phyloP scores from a whole-genome alignment of 2,329 filamentous ascomycete genomes.

The Hypoxylon sp. region DNA sequence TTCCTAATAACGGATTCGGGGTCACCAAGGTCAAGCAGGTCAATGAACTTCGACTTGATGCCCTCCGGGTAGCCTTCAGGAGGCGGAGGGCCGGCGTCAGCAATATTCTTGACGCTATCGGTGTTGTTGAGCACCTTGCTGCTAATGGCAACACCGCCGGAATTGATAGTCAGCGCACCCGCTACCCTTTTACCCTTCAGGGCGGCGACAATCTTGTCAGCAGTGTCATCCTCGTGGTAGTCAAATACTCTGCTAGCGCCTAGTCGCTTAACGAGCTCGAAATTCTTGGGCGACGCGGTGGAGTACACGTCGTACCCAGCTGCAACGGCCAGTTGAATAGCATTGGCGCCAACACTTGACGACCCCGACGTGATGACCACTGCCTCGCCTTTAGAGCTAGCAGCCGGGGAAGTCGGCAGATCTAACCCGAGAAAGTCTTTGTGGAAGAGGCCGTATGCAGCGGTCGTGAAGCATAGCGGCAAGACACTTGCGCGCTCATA shows the following conservation, averaged over 20 bases:
- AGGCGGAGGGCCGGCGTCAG: conserved; percentile 18
- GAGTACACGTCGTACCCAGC: conserved; percentile 18
- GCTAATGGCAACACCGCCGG: conserved; percentile 17
- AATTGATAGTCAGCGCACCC: conserved; percentile 15
- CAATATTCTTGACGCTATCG: conserved; percentile 12
- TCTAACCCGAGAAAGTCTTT: conserved; percentile 40
- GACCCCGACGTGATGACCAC: conserved; percentile 40
- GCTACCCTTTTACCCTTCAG: conserved; percentile 22
- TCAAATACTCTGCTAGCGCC: conserved; percentile 17
- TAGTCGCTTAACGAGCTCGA: conserved; percentile 9
- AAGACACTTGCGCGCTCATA: conserved; percentile 52
- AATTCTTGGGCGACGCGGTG: conserved; percentile 19
- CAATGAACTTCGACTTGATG: conserved; percentile 21
- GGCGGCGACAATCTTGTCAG: conserved; percentile 1
- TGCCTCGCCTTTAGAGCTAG: conserved; percentile 50
- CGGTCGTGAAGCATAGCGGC: conserved; percentile 49
- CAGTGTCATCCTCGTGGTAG: conserved; percentile 19
- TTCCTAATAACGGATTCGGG: conserved; percentile 6
- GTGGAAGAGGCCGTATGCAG: conserved; percentile 50
- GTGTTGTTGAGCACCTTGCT: conserved; percentile 11
- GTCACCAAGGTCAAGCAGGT: conserved; percentile 10
- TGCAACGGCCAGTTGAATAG: conserved; percentile 15
- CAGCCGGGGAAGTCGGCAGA: conserved; percentile 52
- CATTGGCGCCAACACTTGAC: conserved; percentile 22
- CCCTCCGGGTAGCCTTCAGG: conserved; percentile 24